Percentiles rank a stretch among this genome's conserved stretches.
These are phyloP conservation scores for Nidula niveotomentosa DNA, from an alignment of 1,284 basidiomycete genomes.

Conservation along the genomic window DNA sequence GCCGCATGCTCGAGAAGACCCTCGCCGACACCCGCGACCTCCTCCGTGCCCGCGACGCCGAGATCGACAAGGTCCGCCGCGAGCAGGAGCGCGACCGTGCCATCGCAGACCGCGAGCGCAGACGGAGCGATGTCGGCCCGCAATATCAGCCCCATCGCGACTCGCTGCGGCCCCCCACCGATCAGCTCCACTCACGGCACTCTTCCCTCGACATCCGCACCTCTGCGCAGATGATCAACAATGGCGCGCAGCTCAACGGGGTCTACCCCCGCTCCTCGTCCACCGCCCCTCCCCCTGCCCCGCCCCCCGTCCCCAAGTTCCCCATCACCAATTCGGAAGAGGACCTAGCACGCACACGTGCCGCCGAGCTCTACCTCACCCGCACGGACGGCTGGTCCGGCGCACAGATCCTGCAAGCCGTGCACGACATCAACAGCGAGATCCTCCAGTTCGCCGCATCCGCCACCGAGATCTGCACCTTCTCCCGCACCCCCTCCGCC, in stretches of 20 bases:
- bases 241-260: too few relatives aligned
- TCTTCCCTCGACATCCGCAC: slow-evolving; percentile 30
- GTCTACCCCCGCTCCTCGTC: too few relatives aligned
- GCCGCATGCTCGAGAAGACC: slow-evolving; percentile 56
- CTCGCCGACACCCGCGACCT: slow-evolving; percentile 52
- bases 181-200: slow-evolving; percentile 17
- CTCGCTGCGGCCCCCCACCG: too few relatives aligned
- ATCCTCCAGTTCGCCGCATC: slow-evolving; percentile 75
- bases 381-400: slow-evolving; percentile 75
- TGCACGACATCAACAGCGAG: slow-evolving; percentile 78
- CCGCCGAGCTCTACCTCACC: slow-evolving; percentile 65
- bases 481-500: slow-evolving; percentile 33
- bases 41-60: slow-evolving; percentile 45
- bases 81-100: slow-evolving; percentile 31
- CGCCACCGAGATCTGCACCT: slow-evolving; percentile 61
- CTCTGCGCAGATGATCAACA: too few relatives aligned
- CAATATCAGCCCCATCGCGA: slow-evolving; percentile 15
- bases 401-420: slow-evolving; percentile 70
- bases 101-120: slow-evolving; percentile 13
- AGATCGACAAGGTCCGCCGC: slow-evolving; percentile 53
- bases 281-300: neutral
- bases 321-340: slow-evolving; percentile 37
- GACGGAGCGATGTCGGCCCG: slow-evolving; percentile 26
- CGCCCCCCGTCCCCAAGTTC: neutral
- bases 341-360: slow-evolving; percentile 49